Conservation (phyloP, 202 grass and related monocot species). For the Cymbopogon flexuosus region DNA sequence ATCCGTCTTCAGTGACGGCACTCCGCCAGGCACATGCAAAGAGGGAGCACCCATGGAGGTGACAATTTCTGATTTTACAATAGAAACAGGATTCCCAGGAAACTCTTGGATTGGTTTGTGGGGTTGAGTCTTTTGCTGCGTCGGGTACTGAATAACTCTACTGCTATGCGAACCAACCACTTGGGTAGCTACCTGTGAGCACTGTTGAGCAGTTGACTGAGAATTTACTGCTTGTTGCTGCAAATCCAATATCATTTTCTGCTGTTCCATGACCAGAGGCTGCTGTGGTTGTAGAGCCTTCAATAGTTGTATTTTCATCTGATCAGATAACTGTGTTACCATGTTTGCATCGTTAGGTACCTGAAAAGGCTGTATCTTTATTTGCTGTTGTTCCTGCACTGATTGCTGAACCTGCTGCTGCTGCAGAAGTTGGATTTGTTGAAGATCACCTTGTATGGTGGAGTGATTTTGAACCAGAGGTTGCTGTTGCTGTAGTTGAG, state of each 20-base stretch:
- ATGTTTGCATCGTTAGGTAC: conserved; percentile 32
- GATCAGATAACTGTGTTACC: conserved; percentile 45
- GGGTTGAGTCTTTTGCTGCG: conserved; percentile 44
- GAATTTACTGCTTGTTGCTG: conserved; percentile 42
- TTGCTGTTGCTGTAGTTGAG: conserved; percentile 46
- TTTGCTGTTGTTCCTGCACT: conserved; percentile 43
- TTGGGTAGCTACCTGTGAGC: conserved; percentile 34
- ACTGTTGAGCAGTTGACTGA: conserved; percentile 33
- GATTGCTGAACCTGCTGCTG: conserved; percentile 37
- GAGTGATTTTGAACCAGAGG: conserved; percentile 40
- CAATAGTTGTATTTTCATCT: conserved; percentile 61
- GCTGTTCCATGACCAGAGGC: conserved; percentile 40
- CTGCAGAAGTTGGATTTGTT: conserved; percentile 47
- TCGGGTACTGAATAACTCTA: conserved; percentile 22
- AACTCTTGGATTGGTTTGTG: conserved; percentile 45
- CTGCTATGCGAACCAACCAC: conserved; percentile 28
- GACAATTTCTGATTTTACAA: conserved; percentile 35
- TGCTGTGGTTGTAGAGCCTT: conserved; percentile 57
- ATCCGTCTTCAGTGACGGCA: conserved; percentile 42
- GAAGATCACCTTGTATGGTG: conserved; percentile 42
- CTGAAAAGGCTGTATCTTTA: conserved; percentile 39
- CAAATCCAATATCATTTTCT: conserved; percentile 50
- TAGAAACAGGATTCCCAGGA: conserved; percentile 17
- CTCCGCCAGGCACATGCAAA: conserved; percentile 34
- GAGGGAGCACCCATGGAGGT: conserved; percentile 37